Evolutionary conservation across 768 basidiomycete species (phyloP), one percentile per base, ranked within the genome.

Genomic region (Kwoniella bestiolae): DNA sequence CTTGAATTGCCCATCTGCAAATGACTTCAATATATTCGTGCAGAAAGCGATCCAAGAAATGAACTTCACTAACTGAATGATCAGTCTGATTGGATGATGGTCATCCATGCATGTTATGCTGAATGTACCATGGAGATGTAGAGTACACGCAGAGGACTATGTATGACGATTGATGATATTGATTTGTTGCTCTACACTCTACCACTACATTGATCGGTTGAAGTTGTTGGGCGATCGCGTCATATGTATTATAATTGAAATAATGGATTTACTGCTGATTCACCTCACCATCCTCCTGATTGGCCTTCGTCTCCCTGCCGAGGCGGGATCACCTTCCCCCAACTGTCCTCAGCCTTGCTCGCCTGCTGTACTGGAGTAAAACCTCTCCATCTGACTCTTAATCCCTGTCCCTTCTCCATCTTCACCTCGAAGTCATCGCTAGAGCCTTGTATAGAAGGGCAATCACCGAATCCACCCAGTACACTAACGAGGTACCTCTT

Each of bases 381-480:
- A 2, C 21, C 46, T n/a, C 65, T 65, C 76, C 76, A 73, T 59
- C 21, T 49, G 8, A 78, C 74, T 7, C 35, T 49, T 56, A 78
- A 47, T 11, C 68, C 72, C 56, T 65, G 62, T 11, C 70, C 77
- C 47, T 41, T 67, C 51, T 60, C 57, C 55, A 59, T 71, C 26
- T 44, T 57, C 61, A 70, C 75, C 63, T 69, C 57, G 23, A 69
- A 74, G 23, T 67, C 70, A 16, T 47, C 46, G 14, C 45, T 57
- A 0, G 16, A 65, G 6, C 32, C 46, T 3, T 38, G 46, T 21
- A 65, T n/a, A 6, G 73, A 34, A 11, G 65, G 67, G 46, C 75
- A 75, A 62, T 80, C 71, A 1, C 79, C 79, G 56, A 65, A 74
- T 31, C 79, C 79, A 16, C 79, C 79, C 25, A 80, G 55, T 18